Evolutionary conservation across 306 rosid genomes (phyloP).

Genomic region (Abrus pulchellus): DNA sequence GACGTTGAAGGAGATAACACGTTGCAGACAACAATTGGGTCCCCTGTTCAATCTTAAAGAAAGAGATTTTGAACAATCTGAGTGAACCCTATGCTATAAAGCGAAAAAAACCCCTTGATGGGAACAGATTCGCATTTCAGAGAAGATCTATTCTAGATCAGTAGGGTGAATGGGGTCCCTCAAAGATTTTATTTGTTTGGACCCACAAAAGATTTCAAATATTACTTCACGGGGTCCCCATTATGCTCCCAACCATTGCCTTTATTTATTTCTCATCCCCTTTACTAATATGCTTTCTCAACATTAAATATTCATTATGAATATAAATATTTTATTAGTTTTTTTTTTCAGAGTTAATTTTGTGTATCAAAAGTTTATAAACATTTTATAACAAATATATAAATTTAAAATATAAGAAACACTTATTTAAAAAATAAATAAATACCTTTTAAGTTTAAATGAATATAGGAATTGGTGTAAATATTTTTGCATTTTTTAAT

Average conservation of each 20-base stretch:
- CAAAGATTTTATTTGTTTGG: constrained; percentile 54
- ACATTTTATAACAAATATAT: too few species aligned
- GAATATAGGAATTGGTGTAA: too few species aligned
- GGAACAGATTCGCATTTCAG: constrained; percentile 59
- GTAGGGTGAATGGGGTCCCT: constrained; percentile 41
- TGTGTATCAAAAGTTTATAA: too few species aligned
- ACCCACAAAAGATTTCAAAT: constrained; percentile 44
- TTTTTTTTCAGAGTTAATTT: too few species aligned
- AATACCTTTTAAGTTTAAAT: too few species aligned
- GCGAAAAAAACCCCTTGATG: constrained; percentile 49
- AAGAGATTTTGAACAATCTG: constrained; percentile 43
- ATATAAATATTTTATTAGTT: too few species aligned
- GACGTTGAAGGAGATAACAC: constrained; percentile 44
- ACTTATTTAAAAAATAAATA: too few species aligned
- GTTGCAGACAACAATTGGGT: constrained; percentile 61
- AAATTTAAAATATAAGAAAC: too few species aligned
- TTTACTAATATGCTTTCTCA: background rate
- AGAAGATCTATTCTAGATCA: constrained; percentile 54
- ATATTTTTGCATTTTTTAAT: too few species aligned
- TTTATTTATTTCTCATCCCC: constrained; percentile 32
- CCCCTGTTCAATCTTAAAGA: constrained; percentile 53
- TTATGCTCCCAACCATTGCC: constrained; percentile 26
- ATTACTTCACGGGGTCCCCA: constrained; percentile 36
- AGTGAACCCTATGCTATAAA: background rate
- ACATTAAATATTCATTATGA: too few species aligned